A percentile compares a stretch with the other conserved stretches of the same genome.
Evolutionary conservation across 257 asterid species (phyloP).

Genomic region (Ajuga chamaepitys): DNA sequence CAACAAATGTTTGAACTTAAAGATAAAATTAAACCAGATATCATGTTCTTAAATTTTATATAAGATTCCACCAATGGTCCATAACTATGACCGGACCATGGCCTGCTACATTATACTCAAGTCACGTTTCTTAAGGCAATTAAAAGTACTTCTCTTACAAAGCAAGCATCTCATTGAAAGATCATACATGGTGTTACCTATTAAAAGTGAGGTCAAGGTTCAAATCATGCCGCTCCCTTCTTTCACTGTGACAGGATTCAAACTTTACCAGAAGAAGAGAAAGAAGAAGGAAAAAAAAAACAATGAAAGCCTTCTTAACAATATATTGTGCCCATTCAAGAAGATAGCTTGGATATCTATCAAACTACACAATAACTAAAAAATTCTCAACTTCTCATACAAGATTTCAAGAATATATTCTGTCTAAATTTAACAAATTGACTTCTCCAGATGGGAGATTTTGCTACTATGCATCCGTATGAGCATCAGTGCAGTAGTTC

Average conservation of each 20-base stretch:
- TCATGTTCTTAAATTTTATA: too few relatives aligned
- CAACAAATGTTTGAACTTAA: too few relatives aligned
- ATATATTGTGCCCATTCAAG: background rate
- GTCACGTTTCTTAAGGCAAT: background rate
- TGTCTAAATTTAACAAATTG: background rate
- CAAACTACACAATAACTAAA: background rate
- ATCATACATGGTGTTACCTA: background rate
- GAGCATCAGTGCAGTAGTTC: constrained; percentile 6
- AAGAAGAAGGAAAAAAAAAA: too few relatives aligned
- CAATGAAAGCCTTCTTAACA: background rate
- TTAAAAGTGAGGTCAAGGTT: background rate
- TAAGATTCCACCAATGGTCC: too few relatives aligned
- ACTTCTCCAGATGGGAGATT: background rate
- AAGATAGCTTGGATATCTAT: background rate
- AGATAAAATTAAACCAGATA: background rate
- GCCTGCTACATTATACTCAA: background rate
- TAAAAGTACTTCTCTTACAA: background rate
- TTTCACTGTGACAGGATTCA: background rate
- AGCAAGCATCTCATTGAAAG: background rate
- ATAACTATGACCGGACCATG: too few relatives aligned
- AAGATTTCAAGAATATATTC: background rate
- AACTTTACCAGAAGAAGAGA: constrained; percentile 1
- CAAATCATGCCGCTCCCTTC: background rate
- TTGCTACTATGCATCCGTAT: background rate
- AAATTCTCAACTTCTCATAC: background rate